These are phyloP conservation scores for Cyberlindnera maclurae DNA, from an alignment of 805 yeast genomes.

Conservation along the genomic window DNA sequence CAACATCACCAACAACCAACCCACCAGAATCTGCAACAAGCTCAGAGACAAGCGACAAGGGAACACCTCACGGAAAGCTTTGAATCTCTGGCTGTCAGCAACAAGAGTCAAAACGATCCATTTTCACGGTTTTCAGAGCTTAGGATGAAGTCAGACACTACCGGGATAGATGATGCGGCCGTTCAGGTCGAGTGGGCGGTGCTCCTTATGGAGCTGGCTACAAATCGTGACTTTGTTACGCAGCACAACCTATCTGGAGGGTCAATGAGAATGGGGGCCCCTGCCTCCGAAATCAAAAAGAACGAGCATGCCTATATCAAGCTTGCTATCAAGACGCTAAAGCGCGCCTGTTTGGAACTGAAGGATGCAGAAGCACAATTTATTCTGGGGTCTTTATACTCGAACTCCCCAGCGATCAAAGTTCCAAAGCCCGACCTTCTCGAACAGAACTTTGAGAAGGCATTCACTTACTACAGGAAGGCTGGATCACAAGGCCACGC, in stretches of 20 bases:
- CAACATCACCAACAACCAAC: not conserved
- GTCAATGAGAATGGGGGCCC: constrained; percentile 29
- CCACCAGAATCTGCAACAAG: not conserved
- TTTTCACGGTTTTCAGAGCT: not conserved
- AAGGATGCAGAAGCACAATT: constrained; percentile 50
- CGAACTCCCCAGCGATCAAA: constrained; percentile 39
- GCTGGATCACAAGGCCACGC: constrained; percentile 54
- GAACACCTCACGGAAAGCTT: not conserved
- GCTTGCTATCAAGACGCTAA: constrained; percentile 54
- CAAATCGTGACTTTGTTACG: constrained; percentile 33
- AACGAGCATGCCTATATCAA: constrained; percentile 49
- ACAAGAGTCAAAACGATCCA: too few relatives aligned
- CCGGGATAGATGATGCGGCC: constrained; percentile 29
- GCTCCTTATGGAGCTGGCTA: constrained; percentile 41
- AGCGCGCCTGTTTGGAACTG: constrained; percentile 44
- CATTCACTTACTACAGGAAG: constrained; percentile 50
- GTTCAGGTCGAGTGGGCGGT: constrained; percentile 64
- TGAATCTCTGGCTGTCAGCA: not conserved
- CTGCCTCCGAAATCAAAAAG: constrained; percentile 36
- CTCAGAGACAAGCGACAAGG: not conserved
- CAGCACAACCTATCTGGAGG: constrained; percentile 43
- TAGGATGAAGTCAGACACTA: not conserved
- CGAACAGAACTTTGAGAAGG: constrained; percentile 50
- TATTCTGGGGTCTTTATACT: constrained; percentile 54
- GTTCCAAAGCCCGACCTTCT: constrained; percentile 42